Evolutionary conservation across 2,329 filamentous ascomycete genomes (phyloP), one percentile per base, ranked within the genome.

Genomic region (Cryoendolithus antarcticus): DNA sequence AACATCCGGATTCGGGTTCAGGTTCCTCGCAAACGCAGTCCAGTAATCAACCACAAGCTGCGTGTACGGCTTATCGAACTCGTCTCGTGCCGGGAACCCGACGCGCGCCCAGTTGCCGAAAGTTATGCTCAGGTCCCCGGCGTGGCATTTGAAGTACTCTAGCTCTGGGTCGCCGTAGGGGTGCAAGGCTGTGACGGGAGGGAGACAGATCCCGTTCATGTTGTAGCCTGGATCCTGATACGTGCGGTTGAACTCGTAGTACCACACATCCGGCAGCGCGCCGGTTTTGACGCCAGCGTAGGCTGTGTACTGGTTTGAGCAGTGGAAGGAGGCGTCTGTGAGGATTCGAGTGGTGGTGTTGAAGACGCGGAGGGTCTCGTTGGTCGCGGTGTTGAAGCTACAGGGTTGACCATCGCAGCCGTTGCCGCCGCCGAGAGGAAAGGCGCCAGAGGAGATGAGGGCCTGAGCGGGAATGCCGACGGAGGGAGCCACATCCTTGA

Each of bases 141-240:
- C 60, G 39, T 65, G 62, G 48, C 62, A 66, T 44, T 63, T 64
- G 47, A 57, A 60, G 48, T 65, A 65, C 40, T 65, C 62, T 3
- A 37, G 35, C n/a, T 54, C 47, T 2, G 57, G 60, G 40, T 63
- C 55, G 12, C 58, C 57, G 33, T 59, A 42, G 6, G 60, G 61
- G 6, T 52, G 48, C 0, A 42, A 42, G 1, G 47, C 40, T 0
- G 56, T 57, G 10, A 47, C 40, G 2, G 54, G 52, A 9, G 57
- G 48, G 24, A 45, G 44, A 44, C 58, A 64, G 50, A 48, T 40
- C 15, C 27, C 11, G 28, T 48, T 50, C 9, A 42, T 43, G 15
- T 39, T 38, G 46, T 48, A 50, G 29, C 31, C 41, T 35, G 41
- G 39, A 21, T 47, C 44, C 35, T 60, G 60, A 50, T 64, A 66